Conservation (phyloP, 805 yeast species). For the Wickerhamomyces chaumierensis region DNA sequence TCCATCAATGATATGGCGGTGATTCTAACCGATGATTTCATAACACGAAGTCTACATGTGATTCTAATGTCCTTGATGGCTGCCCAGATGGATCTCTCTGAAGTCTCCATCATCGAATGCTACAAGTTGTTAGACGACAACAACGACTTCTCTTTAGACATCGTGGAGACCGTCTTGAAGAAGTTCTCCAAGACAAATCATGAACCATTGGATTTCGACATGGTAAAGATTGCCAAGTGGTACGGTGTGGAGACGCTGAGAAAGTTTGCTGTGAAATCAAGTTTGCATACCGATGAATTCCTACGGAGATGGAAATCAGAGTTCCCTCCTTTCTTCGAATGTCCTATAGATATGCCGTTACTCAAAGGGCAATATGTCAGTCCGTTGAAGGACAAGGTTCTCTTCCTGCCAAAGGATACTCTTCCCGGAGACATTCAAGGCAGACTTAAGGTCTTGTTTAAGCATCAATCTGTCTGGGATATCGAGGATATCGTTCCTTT, state of each 20-base stretch:
- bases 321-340: conserved; percentile 52
- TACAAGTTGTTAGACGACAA: conserved; percentile 20
- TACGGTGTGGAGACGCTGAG: no score
- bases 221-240: conserved; percentile 21
- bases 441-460: conserved; percentile 43
- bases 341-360: conserved; percentile 42
- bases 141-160: conserved; percentile 26
- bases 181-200: conserved; percentile 28
- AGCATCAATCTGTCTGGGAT: conserved; percentile 47
- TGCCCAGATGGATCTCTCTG: conserved; percentile 16
- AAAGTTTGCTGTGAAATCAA: no score
- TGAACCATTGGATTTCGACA: conserved; percentile 28
- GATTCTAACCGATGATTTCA: conserved; percentile 23
- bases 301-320: conserved; percentile 50
- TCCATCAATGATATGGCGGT: conserved; percentile 34
- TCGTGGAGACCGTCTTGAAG: conserved; percentile 38
- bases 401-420: conserved; percentile 36
- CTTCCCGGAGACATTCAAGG: conserved; percentile 37
- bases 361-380: conserved; percentile 45
- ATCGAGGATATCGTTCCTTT: conserved; percentile 54
- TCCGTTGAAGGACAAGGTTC: conserved; percentile 34
- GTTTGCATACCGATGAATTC: conserved; percentile 38
- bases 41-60: conserved; percentile 24
- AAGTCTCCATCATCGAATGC: conserved; percentile 20
- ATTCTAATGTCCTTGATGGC: conserved; percentile 28